Evolutionary conservation across 805 yeast genomes (phyloP), one percentile per base, ranked within the genome.

Genomic region (Candida vartiovaarae): DNA sequence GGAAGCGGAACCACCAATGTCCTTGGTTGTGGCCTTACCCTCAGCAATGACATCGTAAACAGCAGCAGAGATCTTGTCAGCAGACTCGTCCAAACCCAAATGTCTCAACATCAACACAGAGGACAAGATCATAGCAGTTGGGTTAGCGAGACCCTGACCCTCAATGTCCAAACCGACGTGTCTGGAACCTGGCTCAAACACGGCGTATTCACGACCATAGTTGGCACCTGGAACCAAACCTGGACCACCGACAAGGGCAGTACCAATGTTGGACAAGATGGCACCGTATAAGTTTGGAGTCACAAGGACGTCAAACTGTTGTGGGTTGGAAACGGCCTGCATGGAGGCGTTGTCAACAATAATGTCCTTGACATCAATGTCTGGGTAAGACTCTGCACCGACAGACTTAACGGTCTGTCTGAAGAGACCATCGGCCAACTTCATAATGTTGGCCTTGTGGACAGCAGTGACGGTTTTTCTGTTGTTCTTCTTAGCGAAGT

Each of bases 161-260:
- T 86, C 77, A 67, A 93, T 86, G 70, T 91, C 97, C 59, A 91
- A 76, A 70, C 98, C 98, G 61, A 90, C 98, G 75, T 90, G 98
- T 78, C 99, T 86, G 74, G 97, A 90, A 72, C 98, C 99, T 61
- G 99, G 98, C 76, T 91, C 99, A 69, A 93, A 91, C 50, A 91
- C 95, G 45, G 98, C 98, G 67, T 84, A 83, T 61, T 91, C 97
- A 70, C 95, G 84, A 70, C 99, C 99, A 56, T 86, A 90, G 76
- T 89, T 88, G 62, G 95, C 96, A 71, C 98, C 98, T 58, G 99
- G 97, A 44, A 91, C 96, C 60, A 91, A 76, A 70, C 98, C 98
- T 65, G 98, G 97, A 59, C 97, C 96, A 68, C 98, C 98, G 55
- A 93, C 84, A 60, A 75, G 70, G 53, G 93, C 99, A 56, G 98